Percentiles rank a stretch among this genome's conserved stretches.
Conservation (phyloP, 2,329 filamentous ascomycete species). For the Cordyceps farinosa region DNA sequence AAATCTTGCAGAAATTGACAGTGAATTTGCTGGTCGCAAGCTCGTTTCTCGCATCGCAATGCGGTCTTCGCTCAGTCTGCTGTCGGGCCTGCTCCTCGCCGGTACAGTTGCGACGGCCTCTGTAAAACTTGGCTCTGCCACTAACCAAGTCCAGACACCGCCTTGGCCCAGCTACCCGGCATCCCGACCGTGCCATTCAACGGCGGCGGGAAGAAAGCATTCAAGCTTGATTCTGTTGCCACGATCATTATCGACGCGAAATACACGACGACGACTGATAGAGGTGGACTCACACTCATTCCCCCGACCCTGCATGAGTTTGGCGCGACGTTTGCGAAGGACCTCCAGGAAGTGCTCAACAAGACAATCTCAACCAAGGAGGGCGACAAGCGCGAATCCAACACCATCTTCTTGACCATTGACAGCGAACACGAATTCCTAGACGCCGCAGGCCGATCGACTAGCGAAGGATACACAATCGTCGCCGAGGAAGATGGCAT, state of each 20-base stretch:
- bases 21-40: too few relatives aligned
- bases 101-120: background rate
- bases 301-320: slow-evolving; percentile 47
- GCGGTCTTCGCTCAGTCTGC: background rate
- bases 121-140: background rate
- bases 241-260: slow-evolving; percentile 42
- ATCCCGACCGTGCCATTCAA: slow-evolving; percentile 36
- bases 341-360: slow-evolving; percentile 29
- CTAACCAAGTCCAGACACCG: slow-evolving; percentile 6
- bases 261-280: slow-evolving; percentile 39
- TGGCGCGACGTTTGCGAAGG: slow-evolving; percentile 40
- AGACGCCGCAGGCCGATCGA: slow-evolving; percentile 43
- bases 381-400: slow-evolving; percentile 19
- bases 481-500: slow-evolving; percentile 38
- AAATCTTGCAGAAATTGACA: too few relatives aligned
- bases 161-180: slow-evolving; percentile 20
- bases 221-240: slow-evolving; percentile 27
- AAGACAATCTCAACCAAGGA: slow-evolving; percentile 28
- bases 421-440: slow-evolving; percentile 37
- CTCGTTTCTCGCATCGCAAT: background rate
- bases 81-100: background rate
- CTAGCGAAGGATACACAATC: slow-evolving; percentile 48
- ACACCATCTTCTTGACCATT: slow-evolving; percentile 44
- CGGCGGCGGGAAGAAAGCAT: slow-evolving; percentile 23
- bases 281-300: slow-evolving; percentile 46